Conservation (phyloP, 805 yeast genomes). For the Myxozyma mucilagina region DNA sequence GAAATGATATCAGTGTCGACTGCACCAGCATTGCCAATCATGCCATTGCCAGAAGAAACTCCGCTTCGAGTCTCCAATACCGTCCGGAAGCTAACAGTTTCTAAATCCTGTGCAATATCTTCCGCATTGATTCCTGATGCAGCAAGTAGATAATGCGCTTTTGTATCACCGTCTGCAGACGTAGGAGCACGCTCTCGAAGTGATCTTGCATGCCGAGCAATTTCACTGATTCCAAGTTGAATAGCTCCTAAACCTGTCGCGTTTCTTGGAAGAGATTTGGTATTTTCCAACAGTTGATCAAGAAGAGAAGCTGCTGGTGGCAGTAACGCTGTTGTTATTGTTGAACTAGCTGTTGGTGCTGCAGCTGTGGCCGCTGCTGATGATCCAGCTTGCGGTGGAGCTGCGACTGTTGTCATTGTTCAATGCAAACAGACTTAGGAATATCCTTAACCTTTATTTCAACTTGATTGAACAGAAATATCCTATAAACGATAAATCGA, state of each 20-base stretch:
- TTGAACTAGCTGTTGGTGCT: not conserved
- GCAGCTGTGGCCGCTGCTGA: not conserved
- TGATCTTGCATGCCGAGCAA: slow-evolving; percentile 64
- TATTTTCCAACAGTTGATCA: slow-evolving; percentile 28
- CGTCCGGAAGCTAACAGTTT: slow-evolving; percentile 43
- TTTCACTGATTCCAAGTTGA: slow-evolving; percentile 76
- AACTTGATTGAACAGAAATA: no score
- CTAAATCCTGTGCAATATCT: slow-evolving; percentile 62
- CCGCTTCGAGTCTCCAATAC: slow-evolving; percentile 36
- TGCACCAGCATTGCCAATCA: not conserved
- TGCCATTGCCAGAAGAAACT: slow-evolving; percentile 22
- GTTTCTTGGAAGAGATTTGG: slow-evolving; percentile 29
- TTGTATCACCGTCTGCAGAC: slow-evolving; percentile 42
- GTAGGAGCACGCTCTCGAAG: slow-evolving; percentile 48
- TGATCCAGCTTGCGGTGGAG: not conserved
- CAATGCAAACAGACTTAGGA: no score
- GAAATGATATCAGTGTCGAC: slow-evolving; percentile 54
- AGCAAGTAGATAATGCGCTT: slow-evolving; percentile 78
- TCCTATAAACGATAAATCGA: no score
- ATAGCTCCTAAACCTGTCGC: slow-evolving; percentile 62
- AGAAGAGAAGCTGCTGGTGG: slow-evolving; percentile 30
- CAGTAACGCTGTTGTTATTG: not conserved
- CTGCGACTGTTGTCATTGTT: not conserved
- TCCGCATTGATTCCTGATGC: slow-evolving; percentile 86
- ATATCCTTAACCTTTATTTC: no score